Percentiles rank a stretch among this genome's conserved stretches.
Evolutionary conservation across 1,284 basidiomycete species (phyloP).

Genomic region (Cystobasidium slooffiae): DNA sequence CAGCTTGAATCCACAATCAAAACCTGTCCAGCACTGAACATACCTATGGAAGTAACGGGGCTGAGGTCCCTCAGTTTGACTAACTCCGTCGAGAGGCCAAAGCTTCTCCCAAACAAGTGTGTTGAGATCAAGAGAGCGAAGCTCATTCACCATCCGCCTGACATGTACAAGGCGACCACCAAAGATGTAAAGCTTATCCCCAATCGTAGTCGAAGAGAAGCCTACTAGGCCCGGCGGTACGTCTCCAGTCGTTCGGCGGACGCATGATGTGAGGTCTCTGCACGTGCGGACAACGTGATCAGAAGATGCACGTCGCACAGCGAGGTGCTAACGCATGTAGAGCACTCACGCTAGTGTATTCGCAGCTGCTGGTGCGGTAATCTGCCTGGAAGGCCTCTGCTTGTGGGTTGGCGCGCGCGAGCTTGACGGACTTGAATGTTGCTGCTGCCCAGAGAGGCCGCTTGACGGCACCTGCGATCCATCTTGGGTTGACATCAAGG

Average conservation of each 20-base stretch:
- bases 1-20: not conserved
- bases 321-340: too few relatives aligned
- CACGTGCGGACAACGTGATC: conserved; percentile 3
- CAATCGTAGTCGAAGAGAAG: conserved; percentile 75
- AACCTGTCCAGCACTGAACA: not conserved
- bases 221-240: conserved; percentile 47
- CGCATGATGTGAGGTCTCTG: conserved; percentile 43
- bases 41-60: conserved; percentile 64
- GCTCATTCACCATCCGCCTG: conserved; percentile 81
- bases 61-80: conserved; percentile 39
- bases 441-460: not conserved
- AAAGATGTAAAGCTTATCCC: conserved; percentile 83
- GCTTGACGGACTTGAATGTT: conserved; percentile 12
- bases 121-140: conserved; percentile 82
- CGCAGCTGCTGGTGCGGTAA: conserved; percentile 25
- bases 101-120: conserved; percentile 77
- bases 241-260: conserved; percentile 27
- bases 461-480: conserved; percentile 1
- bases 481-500: conserved; percentile 11
- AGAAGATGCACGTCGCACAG: not conserved
- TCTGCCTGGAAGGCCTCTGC: conserved; percentile 5
- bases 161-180: conserved; percentile 84
- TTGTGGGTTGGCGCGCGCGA: conserved; percentile 20
- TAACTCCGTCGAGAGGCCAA: conserved; percentile 58
- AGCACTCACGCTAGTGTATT: conserved; percentile 22